Evolutionary conservation across 2,329 filamentous ascomycete genomes (phyloP).

Genomic region (Hymenoscyphus fraxineus): DNA sequence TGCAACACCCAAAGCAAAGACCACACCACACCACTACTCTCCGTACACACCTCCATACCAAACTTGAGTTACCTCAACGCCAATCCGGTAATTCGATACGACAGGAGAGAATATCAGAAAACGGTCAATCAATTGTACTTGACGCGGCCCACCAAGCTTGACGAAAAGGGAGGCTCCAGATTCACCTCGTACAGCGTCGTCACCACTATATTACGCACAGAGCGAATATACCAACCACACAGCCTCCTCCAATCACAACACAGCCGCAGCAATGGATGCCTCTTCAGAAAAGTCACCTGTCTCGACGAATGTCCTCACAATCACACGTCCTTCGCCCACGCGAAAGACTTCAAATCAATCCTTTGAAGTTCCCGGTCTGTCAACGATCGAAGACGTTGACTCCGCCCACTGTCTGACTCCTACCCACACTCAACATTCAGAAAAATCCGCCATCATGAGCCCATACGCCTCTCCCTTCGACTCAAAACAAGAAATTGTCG

Average conservation of each 20-base stretch:
- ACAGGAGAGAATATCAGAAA: neutral
- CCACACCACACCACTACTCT: neutral
- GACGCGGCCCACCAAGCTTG: neutral
- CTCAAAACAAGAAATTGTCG: conserved; percentile 9
- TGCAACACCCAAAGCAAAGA: neutral
- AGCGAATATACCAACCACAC: neutral
- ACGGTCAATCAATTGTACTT: neutral
- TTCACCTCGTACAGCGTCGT: neutral
- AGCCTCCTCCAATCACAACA: neutral
- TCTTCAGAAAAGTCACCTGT: conserved; percentile 17
- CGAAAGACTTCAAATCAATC: conserved; percentile 19
- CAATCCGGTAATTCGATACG: neutral
- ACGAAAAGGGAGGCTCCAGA: neutral
- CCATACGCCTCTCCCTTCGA: conserved; percentile 9
- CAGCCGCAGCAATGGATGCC: conserved; percentile 9
- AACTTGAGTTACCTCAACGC: neutral
- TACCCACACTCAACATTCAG: conserved; percentile 11
- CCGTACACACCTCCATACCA: neutral
- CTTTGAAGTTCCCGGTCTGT: conserved; percentile 36
- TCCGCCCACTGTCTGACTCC: conserved; percentile 18
- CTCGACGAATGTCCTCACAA: conserved; percentile 17
- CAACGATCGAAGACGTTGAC: conserved; percentile 57
- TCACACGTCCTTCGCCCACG: conserved; percentile 16
- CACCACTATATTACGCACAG: neutral
- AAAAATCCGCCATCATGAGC: conserved; percentile 17